phyloP scores from a whole-genome alignment of 371 early-diverging fungal species.

The Rhizopus microsporus region DNA sequence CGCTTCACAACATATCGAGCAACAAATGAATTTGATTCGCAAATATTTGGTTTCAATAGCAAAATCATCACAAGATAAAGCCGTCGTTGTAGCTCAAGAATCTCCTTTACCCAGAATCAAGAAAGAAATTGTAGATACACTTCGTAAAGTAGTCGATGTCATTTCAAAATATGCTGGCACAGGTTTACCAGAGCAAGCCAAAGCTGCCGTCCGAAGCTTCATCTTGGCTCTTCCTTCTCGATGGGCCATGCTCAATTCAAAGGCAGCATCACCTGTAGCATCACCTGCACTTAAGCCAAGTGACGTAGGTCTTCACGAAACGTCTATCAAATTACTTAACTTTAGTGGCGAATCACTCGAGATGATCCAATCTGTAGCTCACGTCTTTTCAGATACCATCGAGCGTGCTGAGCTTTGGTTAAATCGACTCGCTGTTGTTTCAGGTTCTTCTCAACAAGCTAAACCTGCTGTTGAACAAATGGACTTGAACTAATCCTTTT shows the following conservation, averaged over 20 bases:
- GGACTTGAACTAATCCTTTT: conserved; percentile 8
- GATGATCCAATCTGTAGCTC: conserved; percentile 80
- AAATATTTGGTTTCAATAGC: conserved; percentile 64
- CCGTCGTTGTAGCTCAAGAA: conserved; percentile 19
- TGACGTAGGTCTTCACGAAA: conserved; percentile 36
- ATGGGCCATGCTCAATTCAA: conserved; percentile 68
- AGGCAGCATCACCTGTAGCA: conserved; percentile 33
- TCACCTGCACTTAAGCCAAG: conserved; percentile 49
- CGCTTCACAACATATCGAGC: conserved; percentile 81
- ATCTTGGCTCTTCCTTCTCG: conserved; percentile 86
- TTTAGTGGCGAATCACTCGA: conserved; percentile 83
- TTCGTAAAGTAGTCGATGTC: conserved; percentile 87
- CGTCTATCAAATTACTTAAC: conserved; percentile 50
- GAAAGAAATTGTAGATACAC: conserved; percentile 83
- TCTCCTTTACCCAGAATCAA: conserved; percentile 63
- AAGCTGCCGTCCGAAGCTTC: conserved; percentile 80
- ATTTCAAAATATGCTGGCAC: conserved; percentile 86
- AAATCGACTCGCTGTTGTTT: conserved; percentile 54
- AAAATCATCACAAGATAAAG: conserved; percentile 17
- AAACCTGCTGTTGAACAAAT: conserved; percentile 1
- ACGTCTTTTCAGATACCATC: conserved; percentile 80
- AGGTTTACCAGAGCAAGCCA: conserved; percentile 85
- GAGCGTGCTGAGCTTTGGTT: conserved; percentile 82
- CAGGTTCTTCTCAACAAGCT: neutral
- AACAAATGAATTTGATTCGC: conserved; percentile 74